Base-by-base conservation (phyloP, 1,284 basidiomycete genomes). In the Exobasidium cylindrosporum region DNA sequence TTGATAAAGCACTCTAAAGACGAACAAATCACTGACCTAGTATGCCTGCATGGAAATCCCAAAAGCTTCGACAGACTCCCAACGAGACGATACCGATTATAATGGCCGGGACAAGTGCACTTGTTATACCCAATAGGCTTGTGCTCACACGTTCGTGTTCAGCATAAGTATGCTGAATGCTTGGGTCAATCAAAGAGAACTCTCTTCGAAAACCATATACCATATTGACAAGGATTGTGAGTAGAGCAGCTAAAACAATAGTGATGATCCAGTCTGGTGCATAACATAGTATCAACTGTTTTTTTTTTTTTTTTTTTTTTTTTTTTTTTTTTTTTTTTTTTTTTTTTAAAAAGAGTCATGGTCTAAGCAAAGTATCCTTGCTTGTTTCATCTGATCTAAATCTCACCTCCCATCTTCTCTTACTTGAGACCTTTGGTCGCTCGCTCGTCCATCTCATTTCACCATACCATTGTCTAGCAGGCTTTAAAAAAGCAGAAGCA, bases 141-240 rank as follows among this genome's bases (percentile, higher is more conserved):
- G 89, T 88, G 0, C 92, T 90, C 1, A 97, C 87, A 40, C 93
- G 87, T 81, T 97, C 92, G 54, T 90, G 85, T 4, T 86, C 83
- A 1, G 92, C 87, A 81, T 84, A 91, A 2, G 92, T 89, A 68
- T 83, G 84, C 66, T 82, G 81, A 50, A 83, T 82, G 14, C 30
- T 28, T 29, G 58, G 40, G 56, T 76, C 71, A 1, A 62, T 68
- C 1, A 77, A 60, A 6, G 61, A 65, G 61, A 76, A 78, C 44
- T 68, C 85, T 59, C 94, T 83, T 71, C 89, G 86, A 81, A 89
- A 95, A 3, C 94, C 94, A 52, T 87, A 83, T 1, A 92, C 83
- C 26, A 84, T 82, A 74, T 91, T 85, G 17, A 94, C 28, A 57
- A 73, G 83, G 74, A 87, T 86, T 76, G 91, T 88, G 0, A 86